Percentiles rank a stretch among this genome's conserved stretches.
Evolutionary conservation across 306 rosid species (phyloP).

Genomic region (Mimosa bimucronata): DNA sequence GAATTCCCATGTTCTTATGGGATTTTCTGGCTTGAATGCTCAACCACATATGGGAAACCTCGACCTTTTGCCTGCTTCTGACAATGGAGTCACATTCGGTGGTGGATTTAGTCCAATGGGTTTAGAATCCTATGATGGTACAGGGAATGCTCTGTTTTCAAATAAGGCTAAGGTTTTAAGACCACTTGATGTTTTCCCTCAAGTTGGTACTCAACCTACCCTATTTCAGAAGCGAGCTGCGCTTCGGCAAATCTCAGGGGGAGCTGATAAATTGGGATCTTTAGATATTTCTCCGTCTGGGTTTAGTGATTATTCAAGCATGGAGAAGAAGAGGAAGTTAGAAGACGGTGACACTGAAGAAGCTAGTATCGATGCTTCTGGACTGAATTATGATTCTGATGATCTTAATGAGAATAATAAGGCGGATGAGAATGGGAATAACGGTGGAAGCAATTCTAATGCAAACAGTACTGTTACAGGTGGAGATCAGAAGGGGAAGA

Average conservation of each 20-base stretch:
- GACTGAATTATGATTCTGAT: slow-evolving; percentile 83
- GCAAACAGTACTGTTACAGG: slow-evolving; percentile 51
- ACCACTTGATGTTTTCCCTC: slow-evolving; percentile 59
- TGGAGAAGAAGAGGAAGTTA: slow-evolving; percentile 54
- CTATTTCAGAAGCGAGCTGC: slow-evolving; percentile 85
- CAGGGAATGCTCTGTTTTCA: slow-evolving; percentile 50
- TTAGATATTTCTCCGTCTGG: slow-evolving; percentile 52
- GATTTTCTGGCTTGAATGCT: slow-evolving; percentile 40
- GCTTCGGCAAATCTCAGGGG: slow-evolving; percentile 50
- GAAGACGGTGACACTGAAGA: slow-evolving; percentile 65
- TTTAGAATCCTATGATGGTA: slow-evolving; percentile 49
- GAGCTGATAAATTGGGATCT: slow-evolving; percentile 42
- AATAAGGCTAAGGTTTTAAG: slow-evolving; percentile 49
- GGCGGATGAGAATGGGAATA: slow-evolving; percentile 55
- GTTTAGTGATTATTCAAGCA: slow-evolving; percentile 30
- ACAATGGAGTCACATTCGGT: slow-evolving; percentile 29
- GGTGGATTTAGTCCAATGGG: slow-evolving; percentile 40
- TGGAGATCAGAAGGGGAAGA: slow-evolving; percentile 87
- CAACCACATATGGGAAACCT: slow-evolving; percentile 44
- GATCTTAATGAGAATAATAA: slow-evolving; percentile 51
- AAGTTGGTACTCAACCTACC: slow-evolving; percentile 65
- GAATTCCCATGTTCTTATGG: slow-evolving; percentile 49
- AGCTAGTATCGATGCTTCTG: slow-evolving; percentile 60
- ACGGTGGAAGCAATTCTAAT: slow-evolving; percentile 54
- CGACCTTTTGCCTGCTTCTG: slow-evolving; percentile 42